Conservation (phyloP, 805 yeast genomes). For the Candida orba region DNA sequence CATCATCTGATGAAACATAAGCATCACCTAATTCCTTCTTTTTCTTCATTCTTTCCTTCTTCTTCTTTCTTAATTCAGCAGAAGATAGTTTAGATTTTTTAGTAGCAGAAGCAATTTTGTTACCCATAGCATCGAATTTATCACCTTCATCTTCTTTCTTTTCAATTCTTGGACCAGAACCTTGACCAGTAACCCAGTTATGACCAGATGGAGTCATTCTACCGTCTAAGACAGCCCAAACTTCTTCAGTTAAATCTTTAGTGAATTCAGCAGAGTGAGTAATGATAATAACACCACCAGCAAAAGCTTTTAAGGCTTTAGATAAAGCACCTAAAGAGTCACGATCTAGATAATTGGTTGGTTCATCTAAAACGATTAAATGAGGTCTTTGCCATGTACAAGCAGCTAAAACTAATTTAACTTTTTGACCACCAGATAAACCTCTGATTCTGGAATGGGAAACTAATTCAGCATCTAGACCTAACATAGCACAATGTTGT, state of each 20-base stretch:
- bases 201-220: constrained; percentile 99
- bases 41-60: constrained; percentile 99
- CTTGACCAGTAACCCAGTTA: constrained; percentile 99
- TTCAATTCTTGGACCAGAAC: constrained; percentile 98
- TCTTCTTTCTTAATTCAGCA: constrained; percentile 99
- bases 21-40: constrained; percentile 99
- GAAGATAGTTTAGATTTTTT: constrained; percentile 97
- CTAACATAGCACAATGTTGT: constrained; percentile 97
- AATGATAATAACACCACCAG: constrained; percentile 99
- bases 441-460: constrained; percentile 99
- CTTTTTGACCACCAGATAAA: constrained; percentile 99
- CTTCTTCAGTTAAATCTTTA: constrained; percentile 98
- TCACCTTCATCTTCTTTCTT: constrained; percentile 96
- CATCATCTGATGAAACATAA: constrained; percentile 96
- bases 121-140: constrained; percentile 99
- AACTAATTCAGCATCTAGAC: constrained; percentile 98
- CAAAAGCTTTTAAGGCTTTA: constrained; percentile 97
- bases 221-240: constrained; percentile 99
- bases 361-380: constrained; percentile 98
- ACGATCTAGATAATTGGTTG: constrained; percentile 98
- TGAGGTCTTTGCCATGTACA: constrained; percentile 99
- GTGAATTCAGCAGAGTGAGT: constrained; percentile 99
- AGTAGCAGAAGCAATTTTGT: constrained; percentile 94
- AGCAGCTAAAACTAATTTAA: constrained; percentile 98
- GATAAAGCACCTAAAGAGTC: constrained; percentile 99